Evolutionary conservation across 1,139 yeast species (phyloP).

Genomic region (Kodamaea suecica): DNA sequence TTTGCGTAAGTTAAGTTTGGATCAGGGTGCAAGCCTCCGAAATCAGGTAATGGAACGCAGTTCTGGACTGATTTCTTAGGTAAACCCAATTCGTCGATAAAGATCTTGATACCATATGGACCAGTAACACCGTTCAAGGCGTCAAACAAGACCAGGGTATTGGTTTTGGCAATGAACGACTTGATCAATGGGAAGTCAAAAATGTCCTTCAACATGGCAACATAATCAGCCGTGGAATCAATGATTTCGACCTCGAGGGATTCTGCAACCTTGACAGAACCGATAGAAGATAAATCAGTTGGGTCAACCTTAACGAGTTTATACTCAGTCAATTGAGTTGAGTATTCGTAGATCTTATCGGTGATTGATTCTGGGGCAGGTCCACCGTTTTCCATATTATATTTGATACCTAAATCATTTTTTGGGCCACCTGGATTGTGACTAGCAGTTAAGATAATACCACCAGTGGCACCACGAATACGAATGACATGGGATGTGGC

Average conservation of each 20-base stretch:
- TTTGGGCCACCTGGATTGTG: slow-evolving; percentile 99
- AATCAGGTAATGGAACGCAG: slow-evolving; percentile 75
- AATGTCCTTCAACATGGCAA: slow-evolving; percentile 73
- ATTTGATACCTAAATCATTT: slow-evolving; percentile 92
- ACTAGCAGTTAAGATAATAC: slow-evolving; percentile 92
- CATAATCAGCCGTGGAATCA: slow-evolving; percentile 78
- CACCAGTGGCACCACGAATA: slow-evolving; percentile 69
- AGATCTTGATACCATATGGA: slow-evolving; percentile 86
- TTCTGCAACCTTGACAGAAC: slow-evolving; percentile 50
- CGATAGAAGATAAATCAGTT: slow-evolving; percentile 61
- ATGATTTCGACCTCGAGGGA: slow-evolving; percentile 64
- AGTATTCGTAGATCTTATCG: slow-evolving; percentile 72
- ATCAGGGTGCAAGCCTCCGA: slow-evolving; percentile 97
- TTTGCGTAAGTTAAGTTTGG: slow-evolving; percentile 95
- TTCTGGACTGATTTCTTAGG: slow-evolving; percentile 72
- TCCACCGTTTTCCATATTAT: slow-evolving; percentile 92
- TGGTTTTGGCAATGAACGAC: slow-evolving; percentile 54
- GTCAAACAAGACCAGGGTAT: slow-evolving; percentile 79
- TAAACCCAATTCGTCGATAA: slow-evolving; percentile 80
- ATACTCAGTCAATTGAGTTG: slow-evolving; percentile 58
- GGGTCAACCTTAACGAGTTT: slow-evolving; percentile 54
- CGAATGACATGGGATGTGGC: slow-evolving; percentile 94
- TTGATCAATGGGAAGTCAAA: slow-evolving; percentile 86
- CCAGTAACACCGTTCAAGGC: slow-evolving; percentile 96
- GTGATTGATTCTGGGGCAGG: slow-evolving; percentile 99